phyloP scores from a whole-genome alignment of 805 yeast genomes.

The Sugiyamaella chiloensis region DNA sequence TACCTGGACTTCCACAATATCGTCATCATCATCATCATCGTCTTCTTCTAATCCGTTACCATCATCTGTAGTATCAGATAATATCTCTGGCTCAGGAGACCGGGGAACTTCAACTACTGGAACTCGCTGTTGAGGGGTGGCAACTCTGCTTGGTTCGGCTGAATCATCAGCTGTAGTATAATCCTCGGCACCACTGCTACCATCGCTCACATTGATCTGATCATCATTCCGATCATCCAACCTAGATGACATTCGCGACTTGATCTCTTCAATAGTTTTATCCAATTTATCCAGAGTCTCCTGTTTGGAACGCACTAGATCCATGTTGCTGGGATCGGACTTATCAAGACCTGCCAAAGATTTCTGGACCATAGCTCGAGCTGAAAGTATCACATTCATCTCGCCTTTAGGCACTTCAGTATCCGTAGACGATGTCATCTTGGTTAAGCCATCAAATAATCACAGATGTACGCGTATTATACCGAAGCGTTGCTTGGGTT shows the following conservation, averaged over 20 bases:
- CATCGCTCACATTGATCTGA: neutral
- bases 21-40: neutral
- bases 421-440: neutral
- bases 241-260: neutral
- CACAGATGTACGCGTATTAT: too few species aligned
- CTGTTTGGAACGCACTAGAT: too few species aligned
- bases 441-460: too few species aligned
- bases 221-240: neutral
- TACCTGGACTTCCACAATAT: neutral
- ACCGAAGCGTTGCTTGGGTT: too few species aligned
- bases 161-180: neutral
- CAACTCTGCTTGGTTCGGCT: too few species aligned
- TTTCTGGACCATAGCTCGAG: neutral
- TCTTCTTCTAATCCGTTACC: neutral
- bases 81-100: neutral
- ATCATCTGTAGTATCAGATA: constrained; percentile 1
- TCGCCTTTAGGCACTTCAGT: neutral
- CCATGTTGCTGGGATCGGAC: too few species aligned
- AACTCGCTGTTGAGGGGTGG: too few species aligned
- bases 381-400: neutral
- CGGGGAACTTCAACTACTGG: too few species aligned
- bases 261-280: neutral
- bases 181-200: neutral
- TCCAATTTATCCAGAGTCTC: too few species aligned
- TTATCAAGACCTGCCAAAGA: neutral